Conservation (phyloP, 1,284 basidiomycete species). For the Leccinum angustisporum region DNA sequence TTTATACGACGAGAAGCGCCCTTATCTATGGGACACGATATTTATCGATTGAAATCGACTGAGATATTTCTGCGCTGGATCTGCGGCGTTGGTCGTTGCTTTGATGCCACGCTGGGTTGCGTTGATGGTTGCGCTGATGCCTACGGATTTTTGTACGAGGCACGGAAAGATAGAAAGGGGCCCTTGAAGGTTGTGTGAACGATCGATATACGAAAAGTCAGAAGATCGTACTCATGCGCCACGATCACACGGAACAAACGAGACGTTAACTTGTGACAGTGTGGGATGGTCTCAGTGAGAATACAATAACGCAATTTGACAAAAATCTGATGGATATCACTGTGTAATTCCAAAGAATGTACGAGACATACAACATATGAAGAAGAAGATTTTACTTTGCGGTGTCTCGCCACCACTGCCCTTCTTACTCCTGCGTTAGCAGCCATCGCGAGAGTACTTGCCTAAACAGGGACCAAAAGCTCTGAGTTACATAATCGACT, state of each 20-base stretch:
- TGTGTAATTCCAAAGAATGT: not conserved
- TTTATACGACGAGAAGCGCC: no score
- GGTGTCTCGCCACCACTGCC: no score
- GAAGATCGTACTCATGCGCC: not conserved
- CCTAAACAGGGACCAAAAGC: no score
- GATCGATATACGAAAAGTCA: not conserved
- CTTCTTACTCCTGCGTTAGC: no score
- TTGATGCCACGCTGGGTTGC: not conserved
- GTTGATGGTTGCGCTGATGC: not conserved
- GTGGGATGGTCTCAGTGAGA: not conserved
- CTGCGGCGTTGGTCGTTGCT: not conserved
- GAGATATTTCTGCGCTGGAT: not conserved
- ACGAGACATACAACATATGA: not conserved
- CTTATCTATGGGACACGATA: no score
- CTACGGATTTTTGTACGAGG: not conserved
- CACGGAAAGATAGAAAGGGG: not conserved
- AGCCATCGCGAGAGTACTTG: no score
- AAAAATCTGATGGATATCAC: not conserved
- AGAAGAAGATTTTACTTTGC: no score
- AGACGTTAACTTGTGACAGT: not conserved
- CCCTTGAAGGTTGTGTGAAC: not conserved
- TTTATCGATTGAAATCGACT: not conserved
- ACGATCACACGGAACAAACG: not conserved
- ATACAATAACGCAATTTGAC: not conserved
- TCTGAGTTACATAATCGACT: no score